Percentiles rank a stretch among this genome's conserved stretches.
phyloP scores from a whole-genome alignment of 1,139 yeast genomes.

The Blastobotrys arbuscula region DNA sequence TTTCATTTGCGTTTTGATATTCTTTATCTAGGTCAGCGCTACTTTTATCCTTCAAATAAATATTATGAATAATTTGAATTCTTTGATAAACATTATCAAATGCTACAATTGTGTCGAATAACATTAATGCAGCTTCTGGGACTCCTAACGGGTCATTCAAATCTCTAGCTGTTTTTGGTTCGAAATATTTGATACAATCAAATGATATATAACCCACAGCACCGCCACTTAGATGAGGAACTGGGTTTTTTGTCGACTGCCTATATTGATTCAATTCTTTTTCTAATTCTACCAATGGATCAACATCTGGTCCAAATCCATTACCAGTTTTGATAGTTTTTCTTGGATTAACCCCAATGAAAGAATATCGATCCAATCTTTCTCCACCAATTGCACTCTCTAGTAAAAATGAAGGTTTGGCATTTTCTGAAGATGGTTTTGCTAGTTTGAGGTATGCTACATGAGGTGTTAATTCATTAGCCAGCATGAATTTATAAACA shows the following conservation, averaged over 20 bases:
- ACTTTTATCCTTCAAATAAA: conserved; percentile 40
- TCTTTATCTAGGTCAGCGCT: conserved; percentile 39
- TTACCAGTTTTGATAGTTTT: conserved; percentile 76
- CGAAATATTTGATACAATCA: conserved; percentile 94
- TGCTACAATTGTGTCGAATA: conserved; percentile 83
- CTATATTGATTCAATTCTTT: conserved; percentile 57
- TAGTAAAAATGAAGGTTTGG: conserved; percentile 66
- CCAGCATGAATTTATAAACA: conserved; percentile 65
- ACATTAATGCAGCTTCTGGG: conserved; percentile 90
- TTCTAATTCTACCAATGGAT: conserved; percentile 74
- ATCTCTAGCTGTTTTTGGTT: conserved; percentile 73
- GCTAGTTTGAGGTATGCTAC: conserved; percentile 83
- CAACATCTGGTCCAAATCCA: conserved; percentile 53
- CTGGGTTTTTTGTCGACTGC: conserved; percentile 56
- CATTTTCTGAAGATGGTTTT: conserved; percentile 40
- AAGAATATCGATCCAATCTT: conserved; percentile 81
- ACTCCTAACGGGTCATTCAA: conserved; percentile 73
- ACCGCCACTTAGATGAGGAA: conserved; percentile 85
- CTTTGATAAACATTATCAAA: conserved; percentile 92
- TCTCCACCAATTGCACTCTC: conserved; percentile 90
- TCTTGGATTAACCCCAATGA: conserved; percentile 80
- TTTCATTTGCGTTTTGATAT: conserved; percentile 50
- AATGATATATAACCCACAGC: conserved; percentile 93
- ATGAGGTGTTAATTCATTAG: conserved; percentile 81
- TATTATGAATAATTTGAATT: conserved; percentile 81